Evolutionary conservation across 2,329 filamentous ascomycete species (phyloP).

Genomic region (Epichloe hybrida): DNA sequence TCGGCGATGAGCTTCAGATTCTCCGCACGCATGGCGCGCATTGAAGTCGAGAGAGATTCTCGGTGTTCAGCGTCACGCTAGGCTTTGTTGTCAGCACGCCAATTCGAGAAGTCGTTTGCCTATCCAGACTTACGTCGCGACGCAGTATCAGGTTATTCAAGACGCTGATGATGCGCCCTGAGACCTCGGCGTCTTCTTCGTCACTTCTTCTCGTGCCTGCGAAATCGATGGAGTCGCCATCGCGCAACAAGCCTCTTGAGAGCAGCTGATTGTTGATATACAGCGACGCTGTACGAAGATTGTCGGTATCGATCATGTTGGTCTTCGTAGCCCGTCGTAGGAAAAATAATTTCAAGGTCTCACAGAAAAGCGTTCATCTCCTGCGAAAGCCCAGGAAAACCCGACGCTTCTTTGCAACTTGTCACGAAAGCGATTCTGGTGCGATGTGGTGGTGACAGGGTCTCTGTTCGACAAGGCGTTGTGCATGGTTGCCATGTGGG

Average conservation of each 20-base stretch:
- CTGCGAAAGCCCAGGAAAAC: background rate
- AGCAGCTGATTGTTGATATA: conserved; percentile 63
- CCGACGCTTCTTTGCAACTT: background rate
- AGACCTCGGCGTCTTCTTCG: conserved; percentile 46
- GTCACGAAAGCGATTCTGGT: conserved; percentile 1
- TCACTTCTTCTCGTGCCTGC: conserved; percentile 52
- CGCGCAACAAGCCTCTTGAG: conserved; percentile 49
- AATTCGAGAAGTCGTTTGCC: background rate
- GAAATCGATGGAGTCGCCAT: conserved; percentile 72
- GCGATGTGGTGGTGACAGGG: background rate
- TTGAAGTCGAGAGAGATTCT: conserved; percentile 65
- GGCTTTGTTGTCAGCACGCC: conserved; percentile 5
- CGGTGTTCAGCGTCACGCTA: conserved; percentile 83
- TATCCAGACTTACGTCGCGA: conserved; percentile 52
- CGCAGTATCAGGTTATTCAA: conserved; percentile 87
- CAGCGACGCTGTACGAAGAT: conserved; percentile 51
- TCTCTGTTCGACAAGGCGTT: conserved; percentile 7
- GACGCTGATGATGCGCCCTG: conserved; percentile 80
- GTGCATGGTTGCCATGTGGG: conserved; percentile 22
- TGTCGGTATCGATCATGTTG: conserved; percentile 44
- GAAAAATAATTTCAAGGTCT: background rate
- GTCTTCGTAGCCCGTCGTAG: background rate
- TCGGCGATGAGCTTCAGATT: conserved; percentile 60
- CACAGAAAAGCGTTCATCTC: background rate
- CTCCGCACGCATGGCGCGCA: conserved; percentile 64